Conservation (phyloP, 2,329 filamentous ascomycete genomes). For the Teratosphaeriaceae sp. region DNA sequence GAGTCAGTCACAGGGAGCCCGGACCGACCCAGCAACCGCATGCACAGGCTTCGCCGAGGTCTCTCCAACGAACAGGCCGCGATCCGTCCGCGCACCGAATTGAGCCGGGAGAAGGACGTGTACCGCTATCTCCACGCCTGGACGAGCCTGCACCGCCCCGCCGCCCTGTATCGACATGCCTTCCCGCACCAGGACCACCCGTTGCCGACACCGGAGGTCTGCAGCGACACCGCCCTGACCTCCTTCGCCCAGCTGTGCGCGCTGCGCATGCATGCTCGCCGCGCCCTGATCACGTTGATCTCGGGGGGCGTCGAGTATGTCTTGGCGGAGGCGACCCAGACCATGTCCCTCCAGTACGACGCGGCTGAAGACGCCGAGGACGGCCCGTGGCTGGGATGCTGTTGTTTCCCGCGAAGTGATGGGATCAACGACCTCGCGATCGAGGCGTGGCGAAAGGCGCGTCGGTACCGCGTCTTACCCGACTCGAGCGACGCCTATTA, state of each 20-base stretch:
- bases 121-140: constrained; percentile 10
- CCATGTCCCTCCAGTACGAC: constrained; percentile 33
- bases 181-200: constrained; percentile 6
- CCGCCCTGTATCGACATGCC: constrained; percentile 8
- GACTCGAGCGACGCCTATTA: constrained; percentile 15
- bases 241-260: constrained; percentile 46
- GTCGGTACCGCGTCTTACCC: constrained; percentile 17
- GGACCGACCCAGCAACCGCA: too few species aligned
- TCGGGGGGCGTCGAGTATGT: constrained; percentile 43
- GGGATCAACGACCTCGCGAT: constrained; percentile 29
- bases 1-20: too few species aligned
- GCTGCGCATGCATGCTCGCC: constrained; percentile 42
- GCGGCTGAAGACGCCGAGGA: constrained; percentile 17
- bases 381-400: constrained; percentile 28
- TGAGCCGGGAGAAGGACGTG: constrained; percentile 3
- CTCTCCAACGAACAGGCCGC: too few species aligned
- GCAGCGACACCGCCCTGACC: constrained; percentile 38
- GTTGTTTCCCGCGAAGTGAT: constrained; percentile 19
- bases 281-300: constrained; percentile 46
- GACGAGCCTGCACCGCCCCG: constrained; percentile 1
- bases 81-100: too few species aligned
- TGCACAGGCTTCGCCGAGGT: too few species aligned
- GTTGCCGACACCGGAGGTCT: background rate
- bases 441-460: constrained; percentile 18
- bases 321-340: constrained; percentile 46